These are phyloP conservation scores for Cryphonectria japonica DNA, from an alignment of 2,329 filamentous ascomycete species.

Conservation along the genomic window DNA sequence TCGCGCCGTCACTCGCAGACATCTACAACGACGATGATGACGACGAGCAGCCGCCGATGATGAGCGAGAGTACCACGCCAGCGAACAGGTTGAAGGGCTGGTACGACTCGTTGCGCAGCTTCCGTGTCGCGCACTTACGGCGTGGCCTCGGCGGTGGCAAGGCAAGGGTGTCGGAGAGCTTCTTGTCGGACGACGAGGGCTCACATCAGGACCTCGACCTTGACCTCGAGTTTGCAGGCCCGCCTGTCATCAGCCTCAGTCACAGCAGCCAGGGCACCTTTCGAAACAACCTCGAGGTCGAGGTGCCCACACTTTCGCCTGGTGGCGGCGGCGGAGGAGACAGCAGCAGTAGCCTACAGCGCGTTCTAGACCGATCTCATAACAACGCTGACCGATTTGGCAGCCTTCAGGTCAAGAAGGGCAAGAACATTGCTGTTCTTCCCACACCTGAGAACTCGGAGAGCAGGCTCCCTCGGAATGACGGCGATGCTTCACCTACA, in stretches of 20 bases:
- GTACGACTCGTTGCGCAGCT: slow-evolving; percentile 27
- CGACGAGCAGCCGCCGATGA: background rate
- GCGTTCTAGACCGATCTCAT: slow-evolving; percentile 5
- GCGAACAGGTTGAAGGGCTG: slow-evolving; percentile 18
- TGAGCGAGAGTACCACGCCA: slow-evolving; percentile 4
- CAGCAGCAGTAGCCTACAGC: slow-evolving; percentile 29
- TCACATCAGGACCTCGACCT: slow-evolving; percentile 22
- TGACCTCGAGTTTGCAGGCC: slow-evolving; percentile 20
- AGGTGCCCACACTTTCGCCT: slow-evolving; percentile 35
- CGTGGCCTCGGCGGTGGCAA: slow-evolving; percentile 23
- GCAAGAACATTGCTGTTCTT: background rate
- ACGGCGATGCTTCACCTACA: background rate
- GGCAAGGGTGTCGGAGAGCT: slow-evolving; percentile 34
- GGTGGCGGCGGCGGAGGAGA: slow-evolving; percentile 26
- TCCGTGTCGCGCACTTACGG: slow-evolving; percentile 23
- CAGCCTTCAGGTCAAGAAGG: background rate
- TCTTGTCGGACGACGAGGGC: slow-evolving; percentile 33
- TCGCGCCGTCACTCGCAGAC: slow-evolving; percentile 6
- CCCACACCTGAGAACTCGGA: slow-evolving; percentile 3
- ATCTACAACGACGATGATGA: slow-evolving; percentile 6
- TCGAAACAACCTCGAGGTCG: slow-evolving; percentile 37
- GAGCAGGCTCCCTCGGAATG: background rate
- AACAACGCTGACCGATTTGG: background rate
- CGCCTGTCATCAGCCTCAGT: slow-evolving; percentile 28
- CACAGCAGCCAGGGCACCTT: slow-evolving; percentile 34